Conservation (phyloP, 2,329 filamentous ascomycete genomes). For the Sphaerulina populicola region DNA sequence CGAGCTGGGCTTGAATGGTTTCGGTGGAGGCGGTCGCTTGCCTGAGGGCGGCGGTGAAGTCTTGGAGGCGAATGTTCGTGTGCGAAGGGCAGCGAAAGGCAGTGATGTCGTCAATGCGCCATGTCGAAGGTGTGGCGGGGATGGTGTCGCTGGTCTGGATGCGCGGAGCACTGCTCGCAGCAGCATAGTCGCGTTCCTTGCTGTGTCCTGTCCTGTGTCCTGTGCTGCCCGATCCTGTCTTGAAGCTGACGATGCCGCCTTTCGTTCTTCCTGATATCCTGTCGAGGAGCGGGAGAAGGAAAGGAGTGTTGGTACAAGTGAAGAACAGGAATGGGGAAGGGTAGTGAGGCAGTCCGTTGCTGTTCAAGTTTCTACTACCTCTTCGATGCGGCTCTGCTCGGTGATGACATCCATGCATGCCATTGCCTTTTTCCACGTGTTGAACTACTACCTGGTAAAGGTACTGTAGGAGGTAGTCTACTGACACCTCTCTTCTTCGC, state of each 20-base stretch:
- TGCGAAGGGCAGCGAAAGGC: constrained; percentile 21
- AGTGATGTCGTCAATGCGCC: constrained; percentile 10
- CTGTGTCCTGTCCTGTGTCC: neutral
- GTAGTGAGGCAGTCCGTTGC: no score
- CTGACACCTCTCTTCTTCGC: neutral
- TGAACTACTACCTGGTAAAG: no score
- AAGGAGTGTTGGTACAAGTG: neutral
- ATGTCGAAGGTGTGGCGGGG: constrained; percentile 17
- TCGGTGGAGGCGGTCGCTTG: constrained; percentile 12
- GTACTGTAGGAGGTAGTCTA: no score
- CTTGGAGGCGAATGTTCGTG: constrained; percentile 21
- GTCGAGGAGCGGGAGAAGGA: neutral
- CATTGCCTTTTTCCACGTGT: neutral
- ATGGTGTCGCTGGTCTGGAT: constrained; percentile 12
- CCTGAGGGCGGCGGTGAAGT: constrained; percentile 14
- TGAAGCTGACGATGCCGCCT: neutral
- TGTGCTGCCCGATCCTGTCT: no score
- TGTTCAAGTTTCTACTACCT: no score
- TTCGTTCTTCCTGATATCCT: no score
- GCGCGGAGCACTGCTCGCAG: constrained; percentile 27
- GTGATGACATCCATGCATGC: neutral
- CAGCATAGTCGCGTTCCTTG: constrained; percentile 23
- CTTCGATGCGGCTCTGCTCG: neutral
- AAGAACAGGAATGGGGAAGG: no score
- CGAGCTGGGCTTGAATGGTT: constrained; percentile 11